Conservation (phyloP, 2,329 filamentous ascomycete genomes). For the Aureobasidium melanogenum region DNA sequence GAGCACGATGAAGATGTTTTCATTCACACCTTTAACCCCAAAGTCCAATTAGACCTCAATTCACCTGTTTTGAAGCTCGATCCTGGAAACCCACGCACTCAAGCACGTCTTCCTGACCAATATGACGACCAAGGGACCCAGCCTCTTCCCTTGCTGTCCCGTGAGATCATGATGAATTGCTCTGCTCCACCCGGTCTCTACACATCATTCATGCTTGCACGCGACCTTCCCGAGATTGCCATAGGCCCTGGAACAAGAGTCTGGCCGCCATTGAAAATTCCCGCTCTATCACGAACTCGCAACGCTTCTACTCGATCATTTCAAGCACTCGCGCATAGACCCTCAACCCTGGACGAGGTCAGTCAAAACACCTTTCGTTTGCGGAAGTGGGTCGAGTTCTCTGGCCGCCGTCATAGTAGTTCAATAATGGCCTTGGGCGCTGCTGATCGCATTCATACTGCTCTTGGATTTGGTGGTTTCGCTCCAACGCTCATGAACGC, state of each 20-base stretch:
- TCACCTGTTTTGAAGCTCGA: slow-evolving; percentile 51
- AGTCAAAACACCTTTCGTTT: slow-evolving; percentile 66
- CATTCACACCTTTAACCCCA: slow-evolving; percentile 64
- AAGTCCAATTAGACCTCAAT: slow-evolving; percentile 63
- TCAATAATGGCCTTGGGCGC: slow-evolving; percentile 20
- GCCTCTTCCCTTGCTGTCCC: slow-evolving; percentile 21
- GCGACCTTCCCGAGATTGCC: slow-evolving; percentile 36
- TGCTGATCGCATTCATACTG: slow-evolving; percentile 15
- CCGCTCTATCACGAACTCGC: slow-evolving; percentile 50
- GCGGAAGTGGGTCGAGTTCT: slow-evolving; percentile 66
- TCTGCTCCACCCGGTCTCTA: slow-evolving; percentile 41
- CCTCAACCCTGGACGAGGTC: slow-evolving; percentile 48
- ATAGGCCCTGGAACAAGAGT: slow-evolving; percentile 35
- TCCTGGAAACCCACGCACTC: slow-evolving; percentile 18
- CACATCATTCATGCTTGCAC: slow-evolving; percentile 60
- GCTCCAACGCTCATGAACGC: slow-evolving; percentile 13
- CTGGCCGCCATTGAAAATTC: slow-evolving; percentile 70
- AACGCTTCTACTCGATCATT: slow-evolving; percentile 39
- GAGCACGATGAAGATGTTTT: slow-evolving; percentile 54
- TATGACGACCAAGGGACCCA: slow-evolving; percentile 16
- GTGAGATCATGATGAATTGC: slow-evolving; percentile 45
- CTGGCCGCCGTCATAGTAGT: slow-evolving; percentile 23
- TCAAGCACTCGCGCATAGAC: slow-evolving; percentile 38
- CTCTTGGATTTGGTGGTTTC: slow-evolving; percentile 15
- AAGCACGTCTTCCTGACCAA: slow-evolving; percentile 13